Conservation (phyloP, 2,329 filamentous ascomycete genomes). For the Xylariaceae sp. region DNA sequence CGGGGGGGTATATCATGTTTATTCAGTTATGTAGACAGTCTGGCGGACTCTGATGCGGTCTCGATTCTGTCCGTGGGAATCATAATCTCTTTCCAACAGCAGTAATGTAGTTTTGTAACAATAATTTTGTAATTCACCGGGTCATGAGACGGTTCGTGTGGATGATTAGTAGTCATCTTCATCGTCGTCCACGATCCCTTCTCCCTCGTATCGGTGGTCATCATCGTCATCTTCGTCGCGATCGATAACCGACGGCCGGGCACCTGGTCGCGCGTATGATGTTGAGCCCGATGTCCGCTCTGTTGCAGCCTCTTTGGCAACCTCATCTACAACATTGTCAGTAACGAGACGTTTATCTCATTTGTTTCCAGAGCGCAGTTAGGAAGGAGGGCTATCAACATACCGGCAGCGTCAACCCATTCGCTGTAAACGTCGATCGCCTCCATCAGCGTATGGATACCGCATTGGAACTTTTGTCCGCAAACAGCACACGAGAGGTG, state of each 20-base stretch:
- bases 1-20: not conserved
- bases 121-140: slow-evolving; percentile 57
- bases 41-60: not conserved
- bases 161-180: slow-evolving; percentile 47
- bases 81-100: slow-evolving; percentile 24
- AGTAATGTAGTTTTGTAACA: slow-evolving; percentile 55
- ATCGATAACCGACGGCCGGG: slow-evolving; percentile 21
- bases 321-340: slow-evolving; percentile 39
- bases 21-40: not conserved
- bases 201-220: slow-evolving; percentile 47
- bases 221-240: slow-evolving; percentile 47
- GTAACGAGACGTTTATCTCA: not conserved
- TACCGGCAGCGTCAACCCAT: slow-evolving; percentile 85
- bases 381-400: slow-evolving; percentile 5
- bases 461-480: slow-evolving; percentile 87
- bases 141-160: not conserved
- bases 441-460: slow-evolving; percentile 85
- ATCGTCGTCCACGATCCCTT: slow-evolving; percentile 49
- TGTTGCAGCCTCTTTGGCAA: slow-evolving; percentile 40
- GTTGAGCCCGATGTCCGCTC: slow-evolving; percentile 17
- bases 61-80: not conserved
- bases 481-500: slow-evolving; percentile 87
- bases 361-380: too few species aligned
- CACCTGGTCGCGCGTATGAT: slow-evolving; percentile 17
- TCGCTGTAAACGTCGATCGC: slow-evolving; percentile 95